Percentiles rank a stretch among this genome's conserved stretches.
phyloP scores from a whole-genome alignment of 2,329 filamentous ascomycete genomes.

The Cryphonectria radicalis region DNA sequence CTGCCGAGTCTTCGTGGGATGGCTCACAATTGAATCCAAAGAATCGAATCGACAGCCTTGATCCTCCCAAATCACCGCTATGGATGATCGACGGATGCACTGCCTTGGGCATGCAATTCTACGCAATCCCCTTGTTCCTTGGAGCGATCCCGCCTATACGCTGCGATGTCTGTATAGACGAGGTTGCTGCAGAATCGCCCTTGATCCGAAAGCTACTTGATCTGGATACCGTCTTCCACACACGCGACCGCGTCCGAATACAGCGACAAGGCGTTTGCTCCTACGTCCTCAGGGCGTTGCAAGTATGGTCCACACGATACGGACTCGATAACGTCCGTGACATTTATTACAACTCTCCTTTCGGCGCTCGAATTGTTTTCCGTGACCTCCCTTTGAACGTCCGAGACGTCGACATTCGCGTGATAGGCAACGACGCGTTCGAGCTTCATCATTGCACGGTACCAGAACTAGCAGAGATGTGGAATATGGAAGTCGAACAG shows the following conservation, averaged over 20 bases:
- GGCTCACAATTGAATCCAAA: conserved; percentile 61
- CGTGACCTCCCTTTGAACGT: conserved; percentile 54
- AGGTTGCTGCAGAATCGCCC: conserved; percentile 47
- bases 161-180: conserved; percentile 62
- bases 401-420: conserved; percentile 48
- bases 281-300: conserved; percentile 59
- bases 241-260: conserved; percentile 53
- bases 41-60: conserved; percentile 63
- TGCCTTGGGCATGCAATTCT: conserved; percentile 61
- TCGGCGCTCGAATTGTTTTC: conserved; percentile 62
- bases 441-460: conserved; percentile 57
- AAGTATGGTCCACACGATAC: conserved; percentile 51
- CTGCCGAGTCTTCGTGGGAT: conserved; percentile 43
- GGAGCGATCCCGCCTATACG: conserved; percentile 52
- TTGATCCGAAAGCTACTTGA: conserved; percentile 52
- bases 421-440: conserved; percentile 56
- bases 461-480: conserved; percentile 46
- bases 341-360: conserved; percentile 54
- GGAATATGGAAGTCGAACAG: conserved; percentile 44
- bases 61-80: conserved; percentile 46
- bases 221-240: conserved; percentile 59
- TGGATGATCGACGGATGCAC: conserved; percentile 66
- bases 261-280: conserved; percentile 55
- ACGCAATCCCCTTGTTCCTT: conserved; percentile 58
- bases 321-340: conserved; percentile 36